Evolutionary conservation across 1,284 basidiomycete genomes (phyloP).

Genomic region (Ceratobasidium papillatum): DNA sequence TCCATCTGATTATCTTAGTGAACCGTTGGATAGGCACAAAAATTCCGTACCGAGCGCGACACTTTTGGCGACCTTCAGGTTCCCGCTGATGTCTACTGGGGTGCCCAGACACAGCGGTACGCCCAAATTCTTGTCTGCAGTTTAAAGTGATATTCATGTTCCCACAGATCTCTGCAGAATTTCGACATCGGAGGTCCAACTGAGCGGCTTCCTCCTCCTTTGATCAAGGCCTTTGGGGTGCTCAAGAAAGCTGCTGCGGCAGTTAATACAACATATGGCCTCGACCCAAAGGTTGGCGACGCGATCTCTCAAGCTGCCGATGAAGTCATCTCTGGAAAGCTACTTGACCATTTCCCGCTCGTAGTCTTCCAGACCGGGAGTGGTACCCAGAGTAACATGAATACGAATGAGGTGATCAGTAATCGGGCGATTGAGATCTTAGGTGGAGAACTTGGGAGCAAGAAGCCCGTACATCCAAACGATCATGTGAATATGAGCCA

Average conservation of each 20-base stretch:
- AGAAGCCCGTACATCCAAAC: constrained; percentile 98
- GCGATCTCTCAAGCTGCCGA: constrained; percentile 95
- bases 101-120: constrained; percentile 96
- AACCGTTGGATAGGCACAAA: neutral
- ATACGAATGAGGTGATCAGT: constrained; percentile 98
- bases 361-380: constrained; percentile 99
- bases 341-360: constrained; percentile 95
- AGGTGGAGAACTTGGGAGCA: constrained; percentile 94
- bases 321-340: constrained; percentile 96
- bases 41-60: constrained; percentile 72
- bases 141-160: neutral
- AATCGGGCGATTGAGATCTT: constrained; percentile 98
- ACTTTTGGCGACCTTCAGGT: constrained; percentile 95
- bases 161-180: constrained; percentile 86
- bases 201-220: constrained; percentile 90
- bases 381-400: constrained; percentile 99
- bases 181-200: constrained; percentile 97
- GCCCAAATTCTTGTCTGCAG: constrained; percentile 42
- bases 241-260: constrained; percentile 97
- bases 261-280: constrained; percentile 90
- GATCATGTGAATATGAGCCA: constrained; percentile 99
- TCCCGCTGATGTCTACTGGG: constrained; percentile 96
- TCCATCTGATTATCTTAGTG: neutral
- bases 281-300: constrained; percentile 88
- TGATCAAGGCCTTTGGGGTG: constrained; percentile 98